A percentile compares a stretch with the other conserved stretches of the same genome.
These are phyloP conservation scores for Cinchona pubescens DNA, from an alignment of 257 asterid genomes.

Conservation along the genomic window DNA sequence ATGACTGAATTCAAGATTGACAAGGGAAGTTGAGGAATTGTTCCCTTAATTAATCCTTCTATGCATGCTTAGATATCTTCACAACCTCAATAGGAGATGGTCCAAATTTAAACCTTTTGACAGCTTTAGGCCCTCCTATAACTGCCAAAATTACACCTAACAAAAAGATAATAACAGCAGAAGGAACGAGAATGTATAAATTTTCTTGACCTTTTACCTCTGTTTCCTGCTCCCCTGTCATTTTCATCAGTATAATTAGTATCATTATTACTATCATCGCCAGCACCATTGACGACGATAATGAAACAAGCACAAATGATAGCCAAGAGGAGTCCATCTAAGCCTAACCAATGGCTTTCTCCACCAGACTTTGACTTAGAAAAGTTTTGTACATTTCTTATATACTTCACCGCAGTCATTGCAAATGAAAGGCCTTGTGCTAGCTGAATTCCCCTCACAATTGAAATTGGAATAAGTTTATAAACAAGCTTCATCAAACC, in stretches of 20 bases:
- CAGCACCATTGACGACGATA: slow-evolving; percentile 51
- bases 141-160: slow-evolving; percentile 56
- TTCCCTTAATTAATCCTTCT: slow-evolving; percentile 76
- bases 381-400: slow-evolving; percentile 77
- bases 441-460: slow-evolving; percentile 92
- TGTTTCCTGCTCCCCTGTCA: slow-evolving; percentile 1
- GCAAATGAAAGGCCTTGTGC: slow-evolving; percentile 91
- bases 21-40: slow-evolving; percentile 89
- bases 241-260: too few relatives aligned
- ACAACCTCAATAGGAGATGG: slow-evolving; percentile 72
- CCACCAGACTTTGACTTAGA: slow-evolving; percentile 48
- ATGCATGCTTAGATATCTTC: slow-evolving; percentile 86
- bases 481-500: slow-evolving; percentile 88
- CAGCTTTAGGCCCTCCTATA: slow-evolving; percentile 56
- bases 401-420: slow-evolving; percentile 79
- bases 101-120: slow-evolving; percentile 54
- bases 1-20: slow-evolving; percentile 80
- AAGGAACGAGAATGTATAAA: slow-evolving; percentile 48
- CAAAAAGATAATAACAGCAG: slow-evolving; percentile 56
- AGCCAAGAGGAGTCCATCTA: slow-evolving; percentile 71
- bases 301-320: slow-evolving; percentile 57
- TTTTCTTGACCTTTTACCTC: slow-evolving; percentile 25
- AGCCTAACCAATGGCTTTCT: slow-evolving; percentile 82
- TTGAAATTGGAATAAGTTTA: slow-evolving; percentile 71
- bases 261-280: slow-evolving; percentile 29